These are phyloP conservation scores for Chrysanthemum seticuspe DNA, from an alignment of 129 eudicot genomes.

Conservation along the genomic window DNA sequence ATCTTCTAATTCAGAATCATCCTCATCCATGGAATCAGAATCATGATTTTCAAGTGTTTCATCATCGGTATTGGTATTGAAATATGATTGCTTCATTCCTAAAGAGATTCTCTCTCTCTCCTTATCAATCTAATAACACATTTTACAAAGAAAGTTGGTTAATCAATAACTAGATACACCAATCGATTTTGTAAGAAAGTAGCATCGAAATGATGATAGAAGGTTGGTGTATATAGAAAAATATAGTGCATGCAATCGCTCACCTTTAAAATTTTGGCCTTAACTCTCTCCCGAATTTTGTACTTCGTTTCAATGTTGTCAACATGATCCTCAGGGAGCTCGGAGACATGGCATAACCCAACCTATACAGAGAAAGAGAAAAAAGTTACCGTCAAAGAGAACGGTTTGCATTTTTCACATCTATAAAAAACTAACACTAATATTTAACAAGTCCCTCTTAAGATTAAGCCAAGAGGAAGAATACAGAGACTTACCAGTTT, in stretches of 20 bases:
- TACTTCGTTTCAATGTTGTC: conserved; percentile 53
- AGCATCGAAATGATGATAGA: background rate
- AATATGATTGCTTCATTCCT: conserved; percentile 80
- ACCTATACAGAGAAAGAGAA: conserved; percentile 40
- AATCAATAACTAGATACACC: background rate
- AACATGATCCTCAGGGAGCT: conserved; percentile 71
- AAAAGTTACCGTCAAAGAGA: conserved; percentile 1
- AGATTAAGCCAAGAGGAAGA: background rate
- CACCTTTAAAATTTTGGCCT: conserved; percentile 80
- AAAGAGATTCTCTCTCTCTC: conserved; percentile 68
- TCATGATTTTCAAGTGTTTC: conserved; percentile 27
- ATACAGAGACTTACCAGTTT: conserved; percentile 43
- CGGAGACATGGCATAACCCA: conserved; percentile 87
- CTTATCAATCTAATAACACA: conserved; percentile 59
- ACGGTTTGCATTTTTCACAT: too few species aligned
- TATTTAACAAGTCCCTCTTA: too few species aligned
- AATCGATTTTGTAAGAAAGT: background rate
- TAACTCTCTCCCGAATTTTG: conserved; percentile 72
- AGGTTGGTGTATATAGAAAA: background rate
- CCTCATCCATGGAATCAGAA: conserved; percentile 36
- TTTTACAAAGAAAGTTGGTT: background rate
- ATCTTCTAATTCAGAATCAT: conserved; percentile 24
- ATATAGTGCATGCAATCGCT: background rate
- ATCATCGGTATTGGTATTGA: conserved; percentile 30
- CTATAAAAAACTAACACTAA: too few species aligned